Evolutionary conservation across 768 basidiomycete species (phyloP).

Genomic region (Gautieria morchelliformis): DNA sequence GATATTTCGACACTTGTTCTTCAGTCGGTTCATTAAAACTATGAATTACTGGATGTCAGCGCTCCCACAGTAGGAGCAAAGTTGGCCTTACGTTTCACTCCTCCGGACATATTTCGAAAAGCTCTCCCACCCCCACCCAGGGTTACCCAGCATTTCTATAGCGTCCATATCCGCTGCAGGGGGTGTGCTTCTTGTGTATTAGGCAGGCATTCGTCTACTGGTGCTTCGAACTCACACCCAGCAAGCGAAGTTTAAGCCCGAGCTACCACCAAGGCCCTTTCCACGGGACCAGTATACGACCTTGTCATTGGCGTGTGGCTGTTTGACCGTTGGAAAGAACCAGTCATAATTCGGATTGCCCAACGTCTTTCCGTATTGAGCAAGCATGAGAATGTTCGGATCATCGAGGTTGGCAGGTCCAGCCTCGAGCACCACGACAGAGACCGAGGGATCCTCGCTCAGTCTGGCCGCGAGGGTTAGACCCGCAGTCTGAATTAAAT

Average conservation of each 20-base stretch:
- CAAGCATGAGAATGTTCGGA: constrained; percentile 24
- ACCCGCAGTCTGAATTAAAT: constrained; percentile 24
- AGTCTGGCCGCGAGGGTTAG: constrained; percentile 34
- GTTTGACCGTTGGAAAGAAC: constrained; percentile 12
- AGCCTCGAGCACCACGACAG: constrained; percentile 33
- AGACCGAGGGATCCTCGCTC: constrained; percentile 27
- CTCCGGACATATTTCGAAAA: constrained; percentile 29
- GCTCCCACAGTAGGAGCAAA: background rate
- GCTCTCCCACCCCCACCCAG: constrained; percentile 44
- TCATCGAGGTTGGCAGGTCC: constrained; percentile 26
- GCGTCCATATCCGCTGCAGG: constrained; percentile 22
- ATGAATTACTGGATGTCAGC: constrained; percentile 13
- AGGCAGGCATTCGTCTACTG: background rate
- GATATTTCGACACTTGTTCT: constrained; percentile 20
- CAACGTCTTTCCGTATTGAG: constrained; percentile 18
- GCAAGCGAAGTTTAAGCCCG: constrained; percentile 32
- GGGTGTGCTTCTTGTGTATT: constrained; percentile 15
- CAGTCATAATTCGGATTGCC: constrained; percentile 15
- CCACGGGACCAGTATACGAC: constrained; percentile 11
- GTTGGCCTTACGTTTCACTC: constrained; percentile 26
- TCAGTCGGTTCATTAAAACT: constrained; percentile 22
- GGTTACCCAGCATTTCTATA: constrained; percentile 38
- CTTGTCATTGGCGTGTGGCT: background rate
- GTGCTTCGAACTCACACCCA: background rate
- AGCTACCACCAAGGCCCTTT: constrained; percentile 31